Percentiles rank a stretch among this genome's conserved stretches.
Conservation (phyloP, 1,284 basidiomycete species). For the Veloboletus limbatus region DNA sequence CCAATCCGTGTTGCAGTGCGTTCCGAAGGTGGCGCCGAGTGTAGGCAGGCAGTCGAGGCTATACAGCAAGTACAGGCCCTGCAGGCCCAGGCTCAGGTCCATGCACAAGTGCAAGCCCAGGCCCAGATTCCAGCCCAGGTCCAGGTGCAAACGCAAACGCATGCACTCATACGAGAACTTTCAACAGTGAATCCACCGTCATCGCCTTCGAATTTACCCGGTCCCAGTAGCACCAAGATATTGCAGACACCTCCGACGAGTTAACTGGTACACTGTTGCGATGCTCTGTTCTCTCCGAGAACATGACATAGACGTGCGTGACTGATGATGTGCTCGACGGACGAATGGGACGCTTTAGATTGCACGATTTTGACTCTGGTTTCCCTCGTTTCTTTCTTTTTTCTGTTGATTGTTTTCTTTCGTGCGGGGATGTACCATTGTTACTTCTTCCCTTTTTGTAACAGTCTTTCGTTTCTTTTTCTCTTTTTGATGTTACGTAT, state of each 20-base stretch:
- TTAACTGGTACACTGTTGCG: constrained; percentile 7
- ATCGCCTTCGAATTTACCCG: constrained; percentile 22
- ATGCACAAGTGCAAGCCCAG: constrained; percentile 21
- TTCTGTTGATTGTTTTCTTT: not conserved
- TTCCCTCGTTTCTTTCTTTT: not conserved
- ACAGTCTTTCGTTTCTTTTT: not conserved
- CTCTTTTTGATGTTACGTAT: constrained; percentile 11
- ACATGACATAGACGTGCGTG: constrained; percentile 19
- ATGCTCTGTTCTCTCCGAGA: constrained; percentile 5
- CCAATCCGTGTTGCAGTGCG: constrained; percentile 51
- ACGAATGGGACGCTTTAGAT: constrained; percentile 27
- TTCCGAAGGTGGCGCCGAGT: constrained; percentile 78
- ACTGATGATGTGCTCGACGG: constrained; percentile 14
- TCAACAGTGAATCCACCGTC: constrained; percentile 16
- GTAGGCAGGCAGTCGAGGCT: constrained; percentile 46
- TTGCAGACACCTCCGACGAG: constrained; percentile 21
- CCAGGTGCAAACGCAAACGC: constrained; percentile 22
- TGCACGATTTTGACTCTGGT: constrained; percentile 6
- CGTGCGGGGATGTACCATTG: constrained; percentile 15
- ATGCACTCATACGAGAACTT: constrained; percentile 23
- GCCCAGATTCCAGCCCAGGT: constrained; percentile 18
- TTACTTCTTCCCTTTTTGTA: constrained; percentile 6
- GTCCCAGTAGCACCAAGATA: constrained; percentile 20
- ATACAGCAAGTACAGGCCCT: constrained; percentile 36
- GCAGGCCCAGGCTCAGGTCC: constrained; percentile 25